Evolutionary conservation across 352 stramenopile species (phyloP), one percentile per base, ranked within the genome.

Genomic region (Aphanomyces invadans): DNA sequence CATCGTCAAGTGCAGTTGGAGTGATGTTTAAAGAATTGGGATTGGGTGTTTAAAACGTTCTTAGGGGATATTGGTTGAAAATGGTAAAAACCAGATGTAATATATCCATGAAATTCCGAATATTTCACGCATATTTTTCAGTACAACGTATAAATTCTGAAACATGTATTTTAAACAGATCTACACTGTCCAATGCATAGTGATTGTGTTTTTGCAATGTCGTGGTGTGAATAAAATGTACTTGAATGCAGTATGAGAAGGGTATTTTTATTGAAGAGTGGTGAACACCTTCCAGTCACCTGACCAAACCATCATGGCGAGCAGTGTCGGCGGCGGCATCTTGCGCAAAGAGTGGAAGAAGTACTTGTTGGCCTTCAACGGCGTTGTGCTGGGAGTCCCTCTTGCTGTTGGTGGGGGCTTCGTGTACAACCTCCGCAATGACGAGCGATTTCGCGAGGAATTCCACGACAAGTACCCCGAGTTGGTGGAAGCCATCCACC

Each of bases 401-500:
- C 70, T 78, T 12, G 77, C 62, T 23, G 72, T 89, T 17, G 81
- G 77, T 32, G 82, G 69, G 25, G 75, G 79, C 51, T 93, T 93
- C 51, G 81, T 93, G 67, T 85, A 93, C 76, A 93, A 93, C 68
- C 71, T 93, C 42, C 78, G 86, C 73, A 78, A 75, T 10, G 85
- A 93, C 71, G 79, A 89, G 66, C 79, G 86, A 60, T 93, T 93
- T 69, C 90, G 90, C 73, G 80, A 74, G 70, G 80, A 93, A 63
- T 93, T 93, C 60, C 88, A 85, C 48, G 79, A 86, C 65, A 81
- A 85, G 12, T 93, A 91, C 73, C 85, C 85, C 15, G 81, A 93
- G 4, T 56, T 93, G 1, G 79, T 93, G 28, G 75, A 77, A 12
- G 65, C 70, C 9, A 86, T 93, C 56, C 79, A 90, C 64, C 68